phyloP scores from a whole-genome alignment of 495 filamentous ascomycete genomes.

The Cercophora newfieldiana region DNA sequence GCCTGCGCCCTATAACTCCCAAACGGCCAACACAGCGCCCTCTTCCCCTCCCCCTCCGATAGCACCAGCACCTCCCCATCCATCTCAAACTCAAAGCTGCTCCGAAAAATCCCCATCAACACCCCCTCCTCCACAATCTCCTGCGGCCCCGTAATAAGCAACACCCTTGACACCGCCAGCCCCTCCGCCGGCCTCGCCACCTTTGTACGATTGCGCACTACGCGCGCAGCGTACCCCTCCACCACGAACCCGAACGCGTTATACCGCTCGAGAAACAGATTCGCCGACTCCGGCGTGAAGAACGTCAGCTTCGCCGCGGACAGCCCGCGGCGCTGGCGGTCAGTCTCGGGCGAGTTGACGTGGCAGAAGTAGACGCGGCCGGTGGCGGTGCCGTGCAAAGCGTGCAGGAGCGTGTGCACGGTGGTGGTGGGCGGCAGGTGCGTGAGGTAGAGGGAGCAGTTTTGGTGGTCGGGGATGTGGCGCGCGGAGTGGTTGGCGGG shows the following conservation, averaged over 20 bases:
- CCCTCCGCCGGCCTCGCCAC: not conserved
- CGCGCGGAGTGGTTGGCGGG: not conserved
- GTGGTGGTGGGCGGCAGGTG: not conserved
- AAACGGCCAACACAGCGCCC: not conserved
- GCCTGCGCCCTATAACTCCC: not conserved
- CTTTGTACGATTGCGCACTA: not conserved
- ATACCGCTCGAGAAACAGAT: not conserved
- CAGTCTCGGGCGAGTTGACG: not conserved
- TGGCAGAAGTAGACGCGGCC: not conserved
- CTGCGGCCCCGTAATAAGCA: not conserved
- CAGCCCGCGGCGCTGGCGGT: not conserved
- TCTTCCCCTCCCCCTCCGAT: not conserved
- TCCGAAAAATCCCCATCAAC: not conserved
- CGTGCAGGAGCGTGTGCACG: not conserved
- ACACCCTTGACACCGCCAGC: not conserved
- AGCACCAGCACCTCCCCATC: not conserved
- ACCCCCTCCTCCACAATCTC: not conserved
- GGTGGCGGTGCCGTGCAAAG: not conserved
- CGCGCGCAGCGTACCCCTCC: not conserved
- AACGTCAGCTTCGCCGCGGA: not conserved
- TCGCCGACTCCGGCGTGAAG: not conserved
- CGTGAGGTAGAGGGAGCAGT: not conserved
- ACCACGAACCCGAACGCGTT: not conserved
- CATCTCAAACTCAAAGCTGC: not conserved
- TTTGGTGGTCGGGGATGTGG: not conserved